phyloP scores from a whole-genome alignment of 495 filamentous ascomycete species.

The Talaromyces nanjingensis region DNA sequence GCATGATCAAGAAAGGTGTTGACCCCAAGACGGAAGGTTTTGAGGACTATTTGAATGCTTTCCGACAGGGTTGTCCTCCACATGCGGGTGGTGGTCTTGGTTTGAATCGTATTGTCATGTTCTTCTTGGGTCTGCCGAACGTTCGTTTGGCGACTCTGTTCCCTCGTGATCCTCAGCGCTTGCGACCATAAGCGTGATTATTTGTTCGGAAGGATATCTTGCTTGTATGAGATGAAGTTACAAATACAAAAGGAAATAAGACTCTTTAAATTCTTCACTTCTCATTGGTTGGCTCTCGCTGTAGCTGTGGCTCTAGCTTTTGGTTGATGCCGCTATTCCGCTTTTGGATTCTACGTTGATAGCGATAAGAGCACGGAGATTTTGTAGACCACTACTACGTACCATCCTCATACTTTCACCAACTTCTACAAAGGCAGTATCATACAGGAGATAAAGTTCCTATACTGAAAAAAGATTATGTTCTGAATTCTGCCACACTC shows the following conservation, averaged over 20 bases:
- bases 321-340: not conserved
- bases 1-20: constrained; percentile 65
- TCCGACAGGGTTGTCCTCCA: constrained; percentile 68
- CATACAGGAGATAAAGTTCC: not conserved
- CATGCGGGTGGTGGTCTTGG: constrained; percentile 87
- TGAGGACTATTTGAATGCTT: constrained; percentile 78
- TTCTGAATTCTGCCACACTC: not conserved
- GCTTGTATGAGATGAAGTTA: not conserved
- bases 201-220: not conserved
- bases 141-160: constrained; percentile 73
- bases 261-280: not conserved
- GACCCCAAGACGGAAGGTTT: constrained; percentile 68
- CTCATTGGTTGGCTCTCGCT: not conserved
- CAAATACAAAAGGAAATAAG: constrained; percentile 1
- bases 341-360: not conserved
- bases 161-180: constrained; percentile 77
- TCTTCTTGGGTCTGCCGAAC: constrained; percentile 77
- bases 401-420: not conserved
- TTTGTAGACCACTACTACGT: not conserved
- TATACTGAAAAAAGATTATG: not conserved
- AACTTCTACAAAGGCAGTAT: not conserved
- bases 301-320: not conserved
- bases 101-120: constrained; percentile 81
- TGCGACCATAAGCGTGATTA: constrained; percentile 49
- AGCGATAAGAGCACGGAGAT: constrained; percentile 3